These are phyloP conservation scores for Mycosphaerella sp. DNA, from an alignment of 2,329 filamentous ascomycete species.

Conservation along the genomic window DNA sequence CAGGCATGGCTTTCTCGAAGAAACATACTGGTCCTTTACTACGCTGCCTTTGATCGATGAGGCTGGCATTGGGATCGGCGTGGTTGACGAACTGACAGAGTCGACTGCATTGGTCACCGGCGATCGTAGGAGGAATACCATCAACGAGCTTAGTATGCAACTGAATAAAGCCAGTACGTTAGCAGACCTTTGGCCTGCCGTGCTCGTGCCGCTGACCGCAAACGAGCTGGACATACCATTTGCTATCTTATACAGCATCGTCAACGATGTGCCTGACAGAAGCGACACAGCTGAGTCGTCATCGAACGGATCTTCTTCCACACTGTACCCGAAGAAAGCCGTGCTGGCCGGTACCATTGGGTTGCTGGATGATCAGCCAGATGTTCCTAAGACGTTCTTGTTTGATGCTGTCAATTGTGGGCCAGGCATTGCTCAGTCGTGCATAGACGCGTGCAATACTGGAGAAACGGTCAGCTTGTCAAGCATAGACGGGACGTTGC, in stretches of 20 bases:
- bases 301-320: conserved; percentile 10
- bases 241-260: conserved; percentile 25
- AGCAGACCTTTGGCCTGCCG: conserved; percentile 24
- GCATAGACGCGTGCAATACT: conserved; percentile 31
- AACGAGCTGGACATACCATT: conserved; percentile 26
- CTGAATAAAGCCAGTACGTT: conserved; percentile 17
- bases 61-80: conserved; percentile 20
- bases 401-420: conserved; percentile 8
- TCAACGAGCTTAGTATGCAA: conserved; percentile 19
- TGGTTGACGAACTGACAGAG: conserved; percentile 28
- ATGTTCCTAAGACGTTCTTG: conserved; percentile 23
- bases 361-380: conserved; percentile 24
- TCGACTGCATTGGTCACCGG: conserved; percentile 21
- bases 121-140: conserved; percentile 19
- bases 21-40: conserved; percentile 29
- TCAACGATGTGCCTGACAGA: conserved; percentile 17
- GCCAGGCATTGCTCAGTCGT: conserved; percentile 25
- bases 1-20: conserved; percentile 28
- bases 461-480: conserved; percentile 30
- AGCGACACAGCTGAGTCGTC: conserved; percentile 5
- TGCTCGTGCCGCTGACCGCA: conserved; percentile 19
- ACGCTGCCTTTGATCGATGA: conserved; percentile 27
- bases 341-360: conserved; percentile 28
- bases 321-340: conserved; percentile 17
- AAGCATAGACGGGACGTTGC: conserved; percentile 29